phyloP scores from a whole-genome alignment of 2,329 filamentous ascomycete genomes.

The Lasiodiplodia sp. region DNA sequence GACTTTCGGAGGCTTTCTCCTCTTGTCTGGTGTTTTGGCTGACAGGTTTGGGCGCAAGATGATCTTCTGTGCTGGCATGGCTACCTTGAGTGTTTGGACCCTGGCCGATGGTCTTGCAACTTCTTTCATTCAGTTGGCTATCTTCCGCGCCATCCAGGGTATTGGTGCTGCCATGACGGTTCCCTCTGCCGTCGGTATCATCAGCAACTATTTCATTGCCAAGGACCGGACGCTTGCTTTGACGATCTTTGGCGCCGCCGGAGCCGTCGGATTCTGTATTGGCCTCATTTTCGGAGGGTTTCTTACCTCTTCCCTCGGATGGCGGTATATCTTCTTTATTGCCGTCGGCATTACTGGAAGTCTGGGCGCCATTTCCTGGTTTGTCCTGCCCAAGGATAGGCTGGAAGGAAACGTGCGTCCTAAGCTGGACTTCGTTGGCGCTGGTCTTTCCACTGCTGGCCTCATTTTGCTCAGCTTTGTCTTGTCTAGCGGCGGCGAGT shows the following conservation, averaged over 20 bases:
- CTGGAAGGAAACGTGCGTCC: slow-evolving; percentile 43
- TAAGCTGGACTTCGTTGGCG: slow-evolving; percentile 52
- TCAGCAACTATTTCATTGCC: slow-evolving; percentile 49
- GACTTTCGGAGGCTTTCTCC: slow-evolving; percentile 39
- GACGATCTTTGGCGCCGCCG: slow-evolving; percentile 50
- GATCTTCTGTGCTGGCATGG: slow-evolving; percentile 49
- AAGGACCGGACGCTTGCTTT: slow-evolving; percentile 48
- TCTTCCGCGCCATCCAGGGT: slow-evolving; percentile 56
- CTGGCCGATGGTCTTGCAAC: slow-evolving; percentile 55
- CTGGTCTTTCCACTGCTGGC: slow-evolving; percentile 51
- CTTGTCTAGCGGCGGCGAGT: slow-evolving; percentile 54
- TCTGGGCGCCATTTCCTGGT: slow-evolving; percentile 38
- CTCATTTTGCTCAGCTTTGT: slow-evolving; percentile 56
- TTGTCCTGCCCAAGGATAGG: slow-evolving; percentile 50
- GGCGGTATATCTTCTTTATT: slow-evolving; percentile 32
- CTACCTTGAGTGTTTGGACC: slow-evolving; percentile 43
- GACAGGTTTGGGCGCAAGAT: slow-evolving; percentile 49
- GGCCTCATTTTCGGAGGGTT: slow-evolving; percentile 32
- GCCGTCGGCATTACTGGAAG: slow-evolving; percentile 24
- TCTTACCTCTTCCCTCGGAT: slow-evolving; percentile 27
- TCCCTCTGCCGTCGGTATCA: slow-evolving; percentile 56
- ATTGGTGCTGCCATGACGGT: slow-evolving; percentile 57
- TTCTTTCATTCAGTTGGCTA: slow-evolving; percentile 52
- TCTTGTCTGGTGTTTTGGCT: slow-evolving; percentile 39
- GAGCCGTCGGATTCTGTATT: slow-evolving; percentile 49